Conservation (phyloP, 2,329 filamentous ascomycete species). For the Bertia moriformis region DNA sequence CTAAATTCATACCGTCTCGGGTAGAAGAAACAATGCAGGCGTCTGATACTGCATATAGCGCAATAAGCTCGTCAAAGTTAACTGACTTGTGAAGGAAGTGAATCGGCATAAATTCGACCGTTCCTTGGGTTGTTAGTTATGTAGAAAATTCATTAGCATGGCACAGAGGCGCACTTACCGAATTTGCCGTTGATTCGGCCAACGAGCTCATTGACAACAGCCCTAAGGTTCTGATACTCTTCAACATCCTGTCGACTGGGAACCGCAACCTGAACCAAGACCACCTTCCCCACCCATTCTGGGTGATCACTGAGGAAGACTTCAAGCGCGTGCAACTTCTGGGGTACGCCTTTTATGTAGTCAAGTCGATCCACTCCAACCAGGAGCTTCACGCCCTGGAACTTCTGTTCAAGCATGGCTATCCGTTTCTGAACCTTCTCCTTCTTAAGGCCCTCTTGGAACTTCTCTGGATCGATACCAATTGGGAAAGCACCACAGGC, state of each 20-base stretch:
- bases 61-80: conserved; percentile 84
- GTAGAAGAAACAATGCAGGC: conserved; percentile 86
- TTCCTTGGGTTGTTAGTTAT: conserved; percentile 16
- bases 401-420: conserved; percentile 70
- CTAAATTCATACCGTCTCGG: conserved; percentile 97
- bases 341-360: conserved; percentile 97
- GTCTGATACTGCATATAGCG: conserved; percentile 82
- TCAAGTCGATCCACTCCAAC: conserved; percentile 93
- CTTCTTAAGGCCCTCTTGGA: conserved; percentile 74
- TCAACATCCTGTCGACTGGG: conserved; percentile 91
- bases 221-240: conserved; percentile 90
- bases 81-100: conserved; percentile 97
- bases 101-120: conserved; percentile 96
- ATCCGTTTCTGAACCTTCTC: conserved; percentile 80
- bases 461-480: conserved; percentile 94
- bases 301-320: conserved; percentile 94
- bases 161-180: conserved; percentile 33
- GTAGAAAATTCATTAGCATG: no score
- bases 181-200: conserved; percentile 95
- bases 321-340: conserved; percentile 91
- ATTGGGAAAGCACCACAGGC: conserved; percentile 94
- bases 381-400: conserved; percentile 89
- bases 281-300: conserved; percentile 95
- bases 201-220: conserved; percentile 91
- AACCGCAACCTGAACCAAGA: conserved; percentile 89